These are phyloP conservation scores for Aphanomyces cochlioides DNA, from an alignment of 352 stramenopile genomes.

Conservation along the genomic window DNA sequence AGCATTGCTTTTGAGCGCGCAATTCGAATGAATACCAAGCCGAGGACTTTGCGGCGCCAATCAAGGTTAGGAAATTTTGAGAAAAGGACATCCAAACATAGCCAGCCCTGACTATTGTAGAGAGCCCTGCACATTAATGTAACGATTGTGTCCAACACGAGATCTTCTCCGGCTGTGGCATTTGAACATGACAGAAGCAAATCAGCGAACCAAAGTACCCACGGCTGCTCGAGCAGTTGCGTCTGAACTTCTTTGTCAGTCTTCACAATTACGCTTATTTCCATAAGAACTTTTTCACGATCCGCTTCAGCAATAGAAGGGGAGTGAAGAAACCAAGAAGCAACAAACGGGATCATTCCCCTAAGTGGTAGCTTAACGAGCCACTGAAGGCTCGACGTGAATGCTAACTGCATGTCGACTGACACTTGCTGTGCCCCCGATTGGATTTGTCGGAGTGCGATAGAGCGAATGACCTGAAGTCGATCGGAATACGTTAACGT, in stretches of 20 bases:
- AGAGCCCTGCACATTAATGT: constrained; percentile 73
- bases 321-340: constrained; percentile 35
- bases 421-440: constrained; percentile 29
- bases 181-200: constrained; percentile 53
- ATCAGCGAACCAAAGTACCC: constrained; percentile 69
- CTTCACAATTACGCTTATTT: constrained; percentile 85
- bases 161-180: constrained; percentile 59
- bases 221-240: constrained; percentile 73
- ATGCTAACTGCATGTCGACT: constrained; percentile 19
- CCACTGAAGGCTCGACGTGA: constrained; percentile 54
- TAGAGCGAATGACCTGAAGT: constrained; percentile 8
- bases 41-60: constrained; percentile 60
- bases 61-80: constrained; percentile 36
- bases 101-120: constrained; percentile 55
- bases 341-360: constrained; percentile 71
- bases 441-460: constrained; percentile 35
- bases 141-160: constrained; percentile 80
- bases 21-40: constrained; percentile 75
- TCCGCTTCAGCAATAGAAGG: constrained; percentile 42
- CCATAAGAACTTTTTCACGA: constrained; percentile 79
- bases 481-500: constrained; percentile 31
- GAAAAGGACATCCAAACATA: constrained; percentile 64
- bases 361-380: constrained; percentile 63
- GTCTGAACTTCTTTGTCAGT: constrained; percentile 67
- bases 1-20: constrained; percentile 70